phyloP scores from a whole-genome alignment of 139 green algal genomes.

The Micractinium conductrix region DNA sequence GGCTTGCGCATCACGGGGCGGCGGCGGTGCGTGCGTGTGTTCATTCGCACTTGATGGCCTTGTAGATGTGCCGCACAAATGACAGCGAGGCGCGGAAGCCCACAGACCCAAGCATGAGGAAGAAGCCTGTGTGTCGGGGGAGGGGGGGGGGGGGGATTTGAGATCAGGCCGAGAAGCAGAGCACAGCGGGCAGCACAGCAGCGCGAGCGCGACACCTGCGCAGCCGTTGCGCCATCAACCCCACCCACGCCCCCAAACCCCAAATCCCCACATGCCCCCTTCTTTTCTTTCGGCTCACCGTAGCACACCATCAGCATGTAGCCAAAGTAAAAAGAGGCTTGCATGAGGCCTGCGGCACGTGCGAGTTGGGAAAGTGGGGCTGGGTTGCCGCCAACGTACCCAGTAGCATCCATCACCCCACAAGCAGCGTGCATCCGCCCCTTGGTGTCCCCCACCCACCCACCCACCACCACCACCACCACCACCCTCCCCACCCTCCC shows the following conservation, averaged over 20 bases:
- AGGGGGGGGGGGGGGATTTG: not conserved
- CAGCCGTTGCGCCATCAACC: not conserved
- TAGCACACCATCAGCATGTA: slow-evolving; percentile 85
- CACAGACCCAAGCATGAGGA: slow-evolving; percentile 80
- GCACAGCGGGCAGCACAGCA: not conserved
- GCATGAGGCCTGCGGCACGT: slow-evolving; percentile 61
- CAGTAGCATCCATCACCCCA: too few species aligned
- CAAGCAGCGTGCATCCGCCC: too few species aligned
- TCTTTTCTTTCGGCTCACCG: slow-evolving; percentile 12
- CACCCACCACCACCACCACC: not conserved
- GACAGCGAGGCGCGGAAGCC: slow-evolving; percentile 84
- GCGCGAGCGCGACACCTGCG: too few species aligned
- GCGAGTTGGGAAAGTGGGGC: too few species aligned
- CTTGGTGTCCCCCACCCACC: too few species aligned
- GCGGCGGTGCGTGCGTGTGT: not conserved
- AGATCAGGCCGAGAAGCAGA: not conserved
- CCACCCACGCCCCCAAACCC: not conserved
- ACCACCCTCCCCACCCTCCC: slow-evolving; percentile 27
- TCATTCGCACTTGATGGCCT: slow-evolving; percentile 75
- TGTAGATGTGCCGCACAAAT: slow-evolving; percentile 87
- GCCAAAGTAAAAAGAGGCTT: slow-evolving; percentile 89
- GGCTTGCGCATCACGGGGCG: not conserved
- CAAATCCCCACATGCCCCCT: not conserved
- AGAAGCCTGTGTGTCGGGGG: slow-evolving; percentile 4
- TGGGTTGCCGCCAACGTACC: too few species aligned